These are phyloP conservation scores for Phytophthora parvispora DNA, from an alignment of 352 stramenopile species.

Conservation along the genomic window DNA sequence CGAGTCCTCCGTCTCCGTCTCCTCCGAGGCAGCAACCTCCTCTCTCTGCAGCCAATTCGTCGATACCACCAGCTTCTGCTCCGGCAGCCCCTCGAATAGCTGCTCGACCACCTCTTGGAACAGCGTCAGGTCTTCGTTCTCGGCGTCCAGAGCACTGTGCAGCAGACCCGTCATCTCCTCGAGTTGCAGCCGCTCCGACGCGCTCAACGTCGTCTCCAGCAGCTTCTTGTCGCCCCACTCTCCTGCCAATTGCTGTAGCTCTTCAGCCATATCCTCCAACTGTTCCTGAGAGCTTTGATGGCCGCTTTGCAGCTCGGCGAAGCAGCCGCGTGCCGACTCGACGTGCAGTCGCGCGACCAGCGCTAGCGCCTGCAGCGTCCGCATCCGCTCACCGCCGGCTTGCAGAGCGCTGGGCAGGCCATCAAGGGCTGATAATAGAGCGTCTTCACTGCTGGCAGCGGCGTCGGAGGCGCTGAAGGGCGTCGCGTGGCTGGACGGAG, in stretches of 20 bases:
- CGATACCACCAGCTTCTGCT: conserved; percentile 49
- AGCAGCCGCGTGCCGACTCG: conserved; percentile 32
- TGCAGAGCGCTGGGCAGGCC: conserved; percentile 5
- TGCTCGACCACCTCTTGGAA: conserved; percentile 75
- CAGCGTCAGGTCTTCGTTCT: conserved; percentile 47
- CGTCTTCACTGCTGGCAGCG: conserved; percentile 4
- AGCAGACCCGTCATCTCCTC: conserved; percentile 55
- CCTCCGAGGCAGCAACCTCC: background rate
- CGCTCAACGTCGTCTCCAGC: conserved; percentile 15
- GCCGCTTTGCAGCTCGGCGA: conserved; percentile 16
- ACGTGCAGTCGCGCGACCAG: conserved; percentile 55
- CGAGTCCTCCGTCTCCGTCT: background rate
- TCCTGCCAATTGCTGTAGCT: conserved; percentile 38
- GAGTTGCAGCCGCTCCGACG: conserved; percentile 28
- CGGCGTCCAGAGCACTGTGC: conserved; percentile 40
- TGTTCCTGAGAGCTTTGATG: conserved; percentile 11
- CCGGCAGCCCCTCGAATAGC: conserved; percentile 48
- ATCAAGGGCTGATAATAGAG: conserved; percentile 18
- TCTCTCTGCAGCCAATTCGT: conserved; percentile 50
- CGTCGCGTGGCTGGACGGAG: conserved; percentile 15
- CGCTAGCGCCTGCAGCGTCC: conserved; percentile 43
- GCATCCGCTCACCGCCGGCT: conserved; percentile 12
- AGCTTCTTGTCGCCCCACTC: conserved; percentile 40
- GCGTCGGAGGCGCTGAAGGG: conserved; percentile 1
- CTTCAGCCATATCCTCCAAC: conserved; percentile 2